Evolutionary conservation across 2,329 filamentous ascomycete genomes (phyloP).

Genomic region (Claviceps sp.): DNA sequence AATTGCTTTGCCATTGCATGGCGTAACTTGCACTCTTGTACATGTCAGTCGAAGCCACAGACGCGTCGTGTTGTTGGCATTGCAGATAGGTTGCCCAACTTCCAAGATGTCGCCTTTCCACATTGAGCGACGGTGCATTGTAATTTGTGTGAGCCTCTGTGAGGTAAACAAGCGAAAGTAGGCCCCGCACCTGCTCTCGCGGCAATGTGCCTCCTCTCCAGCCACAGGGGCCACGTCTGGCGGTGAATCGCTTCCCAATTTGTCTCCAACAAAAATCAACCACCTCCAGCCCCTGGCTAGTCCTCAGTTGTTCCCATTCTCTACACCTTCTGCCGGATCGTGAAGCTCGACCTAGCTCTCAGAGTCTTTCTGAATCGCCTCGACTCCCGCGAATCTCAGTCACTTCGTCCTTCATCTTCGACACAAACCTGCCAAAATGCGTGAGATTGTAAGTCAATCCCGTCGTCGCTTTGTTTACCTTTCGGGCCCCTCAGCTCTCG

Average conservation of each 20-base stretch:
- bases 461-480: constrained; percentile 6
- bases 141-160: too few relatives aligned
- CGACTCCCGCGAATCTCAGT: constrained; percentile 6
- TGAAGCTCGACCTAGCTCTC: constrained; percentile 21
- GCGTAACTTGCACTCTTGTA: too few relatives aligned
- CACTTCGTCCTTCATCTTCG: constrained; percentile 9
- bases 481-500: constrained; percentile 10
- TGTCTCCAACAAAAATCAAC: constrained; percentile 15
- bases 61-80: too few relatives aligned
- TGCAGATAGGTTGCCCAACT: background rate
- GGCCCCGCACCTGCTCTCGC: constrained; percentile 12
- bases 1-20: too few relatives aligned
- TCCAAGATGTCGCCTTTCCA: constrained; percentile 14
- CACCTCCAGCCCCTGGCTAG: constrained; percentile 10
- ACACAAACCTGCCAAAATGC: constrained; percentile 37
- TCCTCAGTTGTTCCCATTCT: constrained; percentile 12
- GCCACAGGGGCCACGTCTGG: constrained; percentile 9
- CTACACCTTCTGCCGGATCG: constrained; percentile 15
- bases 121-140: constrained; percentile 11
- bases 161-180: constrained; percentile 22
- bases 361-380: constrained; percentile 13
- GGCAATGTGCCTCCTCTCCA: constrained; percentile 1
- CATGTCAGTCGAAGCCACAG: too few relatives aligned
- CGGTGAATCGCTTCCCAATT: constrained; percentile 15
- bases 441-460: constrained; percentile 51